These are phyloP conservation scores for Saprolegnia diclina DNA, from an alignment of 352 stramenopile genomes.

Conservation along the genomic window DNA sequence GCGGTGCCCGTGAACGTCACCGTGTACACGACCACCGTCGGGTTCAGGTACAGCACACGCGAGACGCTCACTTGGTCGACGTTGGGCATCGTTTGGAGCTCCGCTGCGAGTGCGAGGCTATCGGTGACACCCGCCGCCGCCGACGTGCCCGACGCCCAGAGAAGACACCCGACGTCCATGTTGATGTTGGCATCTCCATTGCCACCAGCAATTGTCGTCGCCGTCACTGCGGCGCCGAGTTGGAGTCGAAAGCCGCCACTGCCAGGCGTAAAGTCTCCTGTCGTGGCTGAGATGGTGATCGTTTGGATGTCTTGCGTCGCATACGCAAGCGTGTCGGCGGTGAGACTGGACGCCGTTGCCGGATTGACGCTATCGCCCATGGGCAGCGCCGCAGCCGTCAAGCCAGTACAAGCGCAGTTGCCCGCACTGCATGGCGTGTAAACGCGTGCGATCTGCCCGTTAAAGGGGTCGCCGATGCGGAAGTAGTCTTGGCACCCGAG, in stretches of 20 bases:
- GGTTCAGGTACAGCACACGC: constrained; percentile 38
- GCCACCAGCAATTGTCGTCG: constrained; percentile 66
- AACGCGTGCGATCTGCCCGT: constrained; percentile 51
- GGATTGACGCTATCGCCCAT: constrained; percentile 11
- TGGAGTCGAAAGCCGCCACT: constrained; percentile 83
- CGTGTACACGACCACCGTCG: constrained; percentile 77
- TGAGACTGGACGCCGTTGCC: constrained; percentile 29
- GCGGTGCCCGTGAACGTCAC: constrained; percentile 88
- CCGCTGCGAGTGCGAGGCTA: constrained; percentile 47
- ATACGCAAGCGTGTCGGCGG: constrained; percentile 35
- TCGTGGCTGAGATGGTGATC: constrained; percentile 41
- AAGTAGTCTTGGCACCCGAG: constrained; percentile 65
- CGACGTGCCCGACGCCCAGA: constrained; percentile 60
- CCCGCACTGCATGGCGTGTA: constrained; percentile 31
- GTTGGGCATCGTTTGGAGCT: constrained; percentile 52
- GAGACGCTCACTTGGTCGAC: constrained; percentile 75
- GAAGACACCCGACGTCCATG: constrained; percentile 65
- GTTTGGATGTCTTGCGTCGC: constrained; percentile 65
- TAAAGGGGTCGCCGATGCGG: constrained; percentile 42
- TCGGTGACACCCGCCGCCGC: constrained; percentile 37
- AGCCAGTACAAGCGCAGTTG: constrained; percentile 45
- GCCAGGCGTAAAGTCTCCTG: constrained; percentile 39
- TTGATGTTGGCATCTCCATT: constrained; percentile 64
- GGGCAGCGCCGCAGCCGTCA: constrained; percentile 20
- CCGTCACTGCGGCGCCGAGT: constrained; percentile 86